Base-by-base conservation (phyloP, 2,329 filamentous ascomycete species). In the Trichoderma polysporum region DNA sequence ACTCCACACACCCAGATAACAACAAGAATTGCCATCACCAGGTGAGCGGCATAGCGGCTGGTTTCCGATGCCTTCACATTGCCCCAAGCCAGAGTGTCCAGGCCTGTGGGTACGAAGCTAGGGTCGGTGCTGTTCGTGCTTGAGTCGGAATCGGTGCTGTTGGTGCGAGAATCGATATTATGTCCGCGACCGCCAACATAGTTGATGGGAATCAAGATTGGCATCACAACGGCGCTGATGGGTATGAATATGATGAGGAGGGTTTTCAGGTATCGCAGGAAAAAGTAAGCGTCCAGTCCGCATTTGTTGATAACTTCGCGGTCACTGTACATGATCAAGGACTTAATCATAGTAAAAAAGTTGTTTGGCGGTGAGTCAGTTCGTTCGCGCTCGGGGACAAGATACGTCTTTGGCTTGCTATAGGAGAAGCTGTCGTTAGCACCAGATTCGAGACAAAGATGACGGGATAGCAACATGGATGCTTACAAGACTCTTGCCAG, bases 241-340 rank as follows among this genome's bases (percentile, higher is more conserved):
- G 95, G 93, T 45, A 97, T 81, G 76, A 99, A 98, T 69, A 99
- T 97, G 75, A 97, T 89, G 50, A 98, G 85, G 5, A 98, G 87
- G 77, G 75, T 86, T 70, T 86, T 86, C 15, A 88, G 86, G 74
- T 97, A 99, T 69, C 96, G 91, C 1, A 99, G 84, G 78, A 99
- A 99, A 82, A 98, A 97, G 80, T 97, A 99, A 74, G 94, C 93
- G 76, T 99, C 95, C 10, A 99, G 86, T 19, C 95, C 95, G 72
- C 94, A 97, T 78, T 97, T 97, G 62, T 94, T 90, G 73, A 99
- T 97, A 71, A 99, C 88, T 72, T 97, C 92, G 13, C 92, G 84
- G 69, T 92, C 86, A 82, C 88, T 77, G 80, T 92, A 80, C 81
- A 89, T 77, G 80, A 91, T 83, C 84, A 97, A 70, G 82, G 81